Conservation (phyloP, 1,284 basidiomycete genomes). For the Athelia psychrophila region DNA sequence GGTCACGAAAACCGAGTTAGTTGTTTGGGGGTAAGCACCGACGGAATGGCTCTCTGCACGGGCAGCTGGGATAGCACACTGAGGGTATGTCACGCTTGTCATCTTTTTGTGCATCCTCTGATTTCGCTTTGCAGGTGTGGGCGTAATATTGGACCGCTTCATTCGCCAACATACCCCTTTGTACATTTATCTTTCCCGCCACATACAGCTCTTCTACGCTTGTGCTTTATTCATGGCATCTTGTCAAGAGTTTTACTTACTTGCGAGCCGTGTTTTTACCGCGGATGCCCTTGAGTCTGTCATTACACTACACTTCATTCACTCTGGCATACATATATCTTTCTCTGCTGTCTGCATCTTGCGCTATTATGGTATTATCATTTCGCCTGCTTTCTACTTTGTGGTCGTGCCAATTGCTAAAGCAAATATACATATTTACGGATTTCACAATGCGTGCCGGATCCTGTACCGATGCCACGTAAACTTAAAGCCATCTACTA, state of each 20-base stretch:
- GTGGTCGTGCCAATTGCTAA: too few relatives aligned
- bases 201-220: slow-evolving; percentile 20
- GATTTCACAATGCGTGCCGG: not conserved
- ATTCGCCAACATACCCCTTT: slow-evolving; percentile 5
- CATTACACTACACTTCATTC: slow-evolving; percentile 45
- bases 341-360: not conserved
- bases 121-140: slow-evolving; percentile 45
- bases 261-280: slow-evolving; percentile 32
- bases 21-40: slow-evolving; percentile 92
- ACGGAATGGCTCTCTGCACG: slow-evolving; percentile 98
- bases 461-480: not conserved
- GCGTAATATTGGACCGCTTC: slow-evolving; percentile 39
- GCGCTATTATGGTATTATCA: not conserved
- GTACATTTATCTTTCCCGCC: slow-evolving; percentile 15
- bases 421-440: too few relatives aligned
- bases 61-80: slow-evolving; percentile 97
- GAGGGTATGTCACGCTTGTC: slow-evolving; percentile 60
- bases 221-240: slow-evolving; percentile 29
- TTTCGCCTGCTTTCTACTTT: not conserved
- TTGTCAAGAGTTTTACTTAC: slow-evolving; percentile 42
- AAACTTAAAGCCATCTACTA: not conserved
- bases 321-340: slow-evolving; percentile 40
- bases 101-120: slow-evolving; percentile 11
- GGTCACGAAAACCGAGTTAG: slow-evolving; percentile 98
- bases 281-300: slow-evolving; percentile 56